Evolutionary conservation across 2,329 filamentous ascomycete species (phyloP).

Genomic region (Blastomyces gilchristii): DNA sequence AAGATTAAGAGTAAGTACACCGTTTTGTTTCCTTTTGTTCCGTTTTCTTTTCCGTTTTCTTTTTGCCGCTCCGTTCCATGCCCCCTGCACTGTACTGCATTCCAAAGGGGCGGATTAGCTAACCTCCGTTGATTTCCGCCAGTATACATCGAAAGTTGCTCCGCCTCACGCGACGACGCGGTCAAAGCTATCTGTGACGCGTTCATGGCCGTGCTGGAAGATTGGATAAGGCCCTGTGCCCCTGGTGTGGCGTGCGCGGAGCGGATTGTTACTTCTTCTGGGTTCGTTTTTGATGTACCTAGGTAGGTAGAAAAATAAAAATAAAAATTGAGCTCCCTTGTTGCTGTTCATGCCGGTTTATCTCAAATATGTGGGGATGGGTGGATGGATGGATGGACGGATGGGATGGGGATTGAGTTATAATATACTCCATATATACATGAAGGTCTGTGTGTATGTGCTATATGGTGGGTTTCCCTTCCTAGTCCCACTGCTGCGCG

Average conservation of each 20-base stretch:
- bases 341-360: not conserved
- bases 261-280: constrained; percentile 31
- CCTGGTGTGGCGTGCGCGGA: constrained; percentile 30
- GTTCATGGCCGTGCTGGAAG: constrained; percentile 27
- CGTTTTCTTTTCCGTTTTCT: not conserved
- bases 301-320: not conserved
- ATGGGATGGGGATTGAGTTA: too few species aligned
- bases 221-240: constrained; percentile 32
- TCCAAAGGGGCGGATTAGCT: not conserved
- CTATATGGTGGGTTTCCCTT: too few species aligned
- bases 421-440: too few species aligned
- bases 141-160: constrained; percentile 37
- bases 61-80: not conserved
- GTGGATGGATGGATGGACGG: too few species aligned
- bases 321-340: not conserved
- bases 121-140: constrained; percentile 5
- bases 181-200: constrained; percentile 29
- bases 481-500: too few species aligned
- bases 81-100: too few species aligned
- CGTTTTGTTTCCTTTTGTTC: not conserved
- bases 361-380: too few species aligned
- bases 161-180: constrained; percentile 27
- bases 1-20: constrained; percentile 50
- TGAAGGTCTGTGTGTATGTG: too few species aligned
- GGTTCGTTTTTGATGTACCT: constrained; percentile 21